These are phyloP conservation scores for Aquilaria agallochum DNA, from an alignment of 441 rosid species.

Conservation along the genomic window DNA sequence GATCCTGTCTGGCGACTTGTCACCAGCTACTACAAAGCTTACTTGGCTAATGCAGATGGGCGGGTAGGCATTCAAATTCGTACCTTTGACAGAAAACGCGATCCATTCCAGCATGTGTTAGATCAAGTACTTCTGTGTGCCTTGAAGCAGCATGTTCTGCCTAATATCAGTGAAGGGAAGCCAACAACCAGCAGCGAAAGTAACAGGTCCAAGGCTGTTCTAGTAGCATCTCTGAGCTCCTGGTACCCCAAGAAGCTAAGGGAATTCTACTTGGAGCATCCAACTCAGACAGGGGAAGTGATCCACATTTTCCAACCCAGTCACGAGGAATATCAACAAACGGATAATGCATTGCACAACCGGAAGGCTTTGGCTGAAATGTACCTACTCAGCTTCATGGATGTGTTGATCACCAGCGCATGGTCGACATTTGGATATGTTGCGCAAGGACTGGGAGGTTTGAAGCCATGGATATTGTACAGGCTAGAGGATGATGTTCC, in stretches of 20 bases:
- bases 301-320: conserved; percentile 67
- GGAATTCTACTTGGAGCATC: conserved; percentile 39
- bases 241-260: conserved; percentile 43
- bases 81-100: conserved; percentile 32
- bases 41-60: conserved; percentile 58
- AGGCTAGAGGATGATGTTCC: conserved; percentile 34
- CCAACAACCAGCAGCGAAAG: conserved; percentile 12
- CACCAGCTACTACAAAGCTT: conserved; percentile 42
- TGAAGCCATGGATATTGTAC: conserved; percentile 61
- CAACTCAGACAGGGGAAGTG: conserved; percentile 45
- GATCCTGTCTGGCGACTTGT: conserved; percentile 78
- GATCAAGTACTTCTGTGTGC: conserved; percentile 46
- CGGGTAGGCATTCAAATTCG: conserved; percentile 64
- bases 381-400: conserved; percentile 55
- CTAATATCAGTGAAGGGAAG: conserved; percentile 19
- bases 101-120: conserved; percentile 40
- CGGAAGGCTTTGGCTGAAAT: conserved; percentile 70
- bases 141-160: conserved; percentile 36
- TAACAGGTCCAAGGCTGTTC: conserved; percentile 41
- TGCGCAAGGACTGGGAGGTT: conserved; percentile 70
- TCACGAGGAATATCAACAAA: conserved; percentile 54
- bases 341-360: conserved; percentile 46
- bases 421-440: conserved; percentile 79
- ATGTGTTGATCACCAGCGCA: conserved; percentile 53
- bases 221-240: conserved; percentile 44